These are phyloP conservation scores for Penicillium cataractarum DNA, from an alignment of 495 filamentous ascomycete species.

Conservation along the genomic window DNA sequence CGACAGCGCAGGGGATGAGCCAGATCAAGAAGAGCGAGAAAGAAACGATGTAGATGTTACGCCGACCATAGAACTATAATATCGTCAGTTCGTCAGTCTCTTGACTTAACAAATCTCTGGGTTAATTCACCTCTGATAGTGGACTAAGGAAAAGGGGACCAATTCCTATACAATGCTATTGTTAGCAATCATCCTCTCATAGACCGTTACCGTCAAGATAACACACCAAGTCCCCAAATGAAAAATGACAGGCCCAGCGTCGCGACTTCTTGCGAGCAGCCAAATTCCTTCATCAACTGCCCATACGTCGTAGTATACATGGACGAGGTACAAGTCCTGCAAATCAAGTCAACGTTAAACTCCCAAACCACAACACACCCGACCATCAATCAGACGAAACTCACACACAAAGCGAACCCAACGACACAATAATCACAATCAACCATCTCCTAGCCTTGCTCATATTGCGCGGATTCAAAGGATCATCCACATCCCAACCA, in stretches of 20 bases:
- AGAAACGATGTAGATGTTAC: constrained; percentile 80
- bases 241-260: constrained; percentile 81
- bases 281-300: constrained; percentile 81
- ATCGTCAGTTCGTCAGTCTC: constrained; percentile 27
- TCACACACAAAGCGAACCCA: constrained; percentile 83
- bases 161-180: constrained; percentile 49
- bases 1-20: constrained; percentile 86
- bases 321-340: constrained; percentile 82
- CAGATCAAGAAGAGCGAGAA: constrained; percentile 82
- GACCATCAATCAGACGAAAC: constrained; percentile 34
- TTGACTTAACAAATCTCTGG: not conserved
- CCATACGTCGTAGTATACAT: constrained; percentile 85
- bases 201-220: constrained; percentile 21
- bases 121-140: constrained; percentile 55
- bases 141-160: constrained; percentile 75
- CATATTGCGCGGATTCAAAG: constrained; percentile 72
- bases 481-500: constrained; percentile 74
- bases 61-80: constrained; percentile 86
- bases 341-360: constrained; percentile 11
- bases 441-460: constrained; percentile 72
- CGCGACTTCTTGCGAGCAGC: constrained; percentile 67
- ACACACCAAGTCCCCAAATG: constrained; percentile 66
- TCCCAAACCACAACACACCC: not conserved
- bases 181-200: constrained; percentile 7
- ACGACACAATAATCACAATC: constrained; percentile 70